Conservation (phyloP, 2,329 filamentous ascomycete species). For the Neofusicoccum sp. region DNA sequence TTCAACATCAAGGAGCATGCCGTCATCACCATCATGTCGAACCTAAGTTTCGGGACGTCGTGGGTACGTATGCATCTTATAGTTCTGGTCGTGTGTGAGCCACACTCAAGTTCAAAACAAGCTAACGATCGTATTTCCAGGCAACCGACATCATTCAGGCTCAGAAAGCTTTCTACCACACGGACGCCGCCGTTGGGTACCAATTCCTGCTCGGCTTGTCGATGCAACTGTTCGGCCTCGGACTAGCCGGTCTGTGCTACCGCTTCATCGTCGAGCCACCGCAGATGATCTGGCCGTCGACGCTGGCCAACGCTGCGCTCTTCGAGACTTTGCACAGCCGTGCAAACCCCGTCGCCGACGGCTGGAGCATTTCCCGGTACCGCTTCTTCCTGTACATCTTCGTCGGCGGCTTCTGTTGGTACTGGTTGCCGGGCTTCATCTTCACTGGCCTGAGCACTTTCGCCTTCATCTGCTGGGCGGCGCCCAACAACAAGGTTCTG, state of each 20-base stretch:
- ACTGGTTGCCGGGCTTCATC: slow-evolving; percentile 32
- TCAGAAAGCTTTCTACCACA: slow-evolving; percentile 65
- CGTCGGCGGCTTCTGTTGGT: slow-evolving; percentile 29
- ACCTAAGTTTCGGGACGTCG: slow-evolving; percentile 49
- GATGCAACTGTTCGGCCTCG: slow-evolving; percentile 61
- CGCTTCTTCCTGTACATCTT: slow-evolving; percentile 30
- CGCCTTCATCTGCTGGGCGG: slow-evolving; percentile 32
- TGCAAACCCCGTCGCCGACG: slow-evolving; percentile 38
- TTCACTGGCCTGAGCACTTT: slow-evolving; percentile 29
- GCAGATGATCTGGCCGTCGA: slow-evolving; percentile 32
- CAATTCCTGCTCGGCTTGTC: slow-evolving; percentile 68
- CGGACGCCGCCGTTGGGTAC: slow-evolving; percentile 67
- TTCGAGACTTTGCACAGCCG: slow-evolving; percentile 32
- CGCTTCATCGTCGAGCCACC: slow-evolving; percentile 32
- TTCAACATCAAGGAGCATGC: slow-evolving; percentile 67
- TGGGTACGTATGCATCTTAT: slow-evolving; percentile 51
- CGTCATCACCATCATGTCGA: slow-evolving; percentile 66
- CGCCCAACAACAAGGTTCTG: slow-evolving; percentile 30
- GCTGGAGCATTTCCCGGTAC: slow-evolving; percentile 30
- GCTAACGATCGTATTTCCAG: neutral
- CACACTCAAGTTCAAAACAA: neutral
- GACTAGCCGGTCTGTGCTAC: slow-evolving; percentile 29
- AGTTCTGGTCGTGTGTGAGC: neutral
- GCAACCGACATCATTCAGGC: slow-evolving; percentile 32
- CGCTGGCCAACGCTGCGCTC: slow-evolving; percentile 29